A percentile compares a stretch with the other conserved stretches of the same genome.
Evolutionary conservation across 75 land plant genomes (phyloP).

Genomic region (Ceratopteris richardii): DNA sequence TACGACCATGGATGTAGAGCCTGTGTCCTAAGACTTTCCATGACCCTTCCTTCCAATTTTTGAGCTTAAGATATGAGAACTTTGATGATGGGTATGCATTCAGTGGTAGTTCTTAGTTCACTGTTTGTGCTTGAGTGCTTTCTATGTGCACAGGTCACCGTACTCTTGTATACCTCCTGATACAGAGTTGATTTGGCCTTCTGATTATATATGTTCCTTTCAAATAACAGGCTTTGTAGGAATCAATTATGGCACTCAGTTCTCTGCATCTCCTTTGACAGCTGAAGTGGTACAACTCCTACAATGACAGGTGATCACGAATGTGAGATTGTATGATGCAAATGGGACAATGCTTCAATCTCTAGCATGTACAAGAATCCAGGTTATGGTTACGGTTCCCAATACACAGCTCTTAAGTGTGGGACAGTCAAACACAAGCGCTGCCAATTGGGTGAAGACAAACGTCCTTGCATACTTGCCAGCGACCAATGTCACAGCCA

Average conservation of each 20-base stretch:
- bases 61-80: too few species aligned
- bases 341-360: slow-evolving; percentile 56
- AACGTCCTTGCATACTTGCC: slow-evolving; percentile 59
- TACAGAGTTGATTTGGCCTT: too few species aligned
- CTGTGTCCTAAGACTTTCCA: too few species aligned
- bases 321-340: slow-evolving; percentile 74
- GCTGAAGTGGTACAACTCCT: slow-evolving; percentile 58
- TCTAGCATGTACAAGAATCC: slow-evolving; percentile 45
- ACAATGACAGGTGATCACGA: slow-evolving; percentile 39
- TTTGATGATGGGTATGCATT: too few species aligned
- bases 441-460: slow-evolving; percentile 61
- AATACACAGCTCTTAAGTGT: slow-evolving; percentile 70
- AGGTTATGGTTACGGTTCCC: slow-evolving; percentile 62
- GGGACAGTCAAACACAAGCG: slow-evolving; percentile 62
- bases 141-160: too few species aligned
- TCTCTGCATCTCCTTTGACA: slow-evolving; percentile 48
- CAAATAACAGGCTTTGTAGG: slow-evolving; percentile 47
- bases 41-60: too few species aligned
- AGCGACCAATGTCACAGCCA: slow-evolving; percentile 49
- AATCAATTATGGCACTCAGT: slow-evolving; percentile 64
- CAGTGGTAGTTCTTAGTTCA: too few species aligned
- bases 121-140: too few species aligned
- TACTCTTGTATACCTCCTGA: too few species aligned
- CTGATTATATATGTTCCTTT: too few species aligned
- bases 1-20: too few species aligned